Base-by-base conservation (phyloP, 2,329 filamentous ascomycete species). In the Ceratocystis colombiana region DNA sequence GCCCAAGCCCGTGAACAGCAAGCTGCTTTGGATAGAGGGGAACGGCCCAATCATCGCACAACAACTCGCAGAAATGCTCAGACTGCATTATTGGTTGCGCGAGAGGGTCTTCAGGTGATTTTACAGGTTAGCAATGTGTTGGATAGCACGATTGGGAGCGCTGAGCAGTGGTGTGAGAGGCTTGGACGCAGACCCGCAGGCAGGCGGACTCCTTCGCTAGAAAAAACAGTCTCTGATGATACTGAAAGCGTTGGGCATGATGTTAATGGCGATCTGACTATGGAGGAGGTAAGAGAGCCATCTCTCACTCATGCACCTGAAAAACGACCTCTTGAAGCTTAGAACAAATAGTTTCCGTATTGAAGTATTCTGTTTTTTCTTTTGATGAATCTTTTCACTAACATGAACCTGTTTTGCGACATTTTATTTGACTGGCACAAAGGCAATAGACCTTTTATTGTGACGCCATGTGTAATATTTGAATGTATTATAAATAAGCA, bases 51-150 rank as follows among this genome's bases (percentile, higher is more conserved):
- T 22, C 64, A 66, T 59, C 64, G 67, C 22, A 63, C 67, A 3
- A 46, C 64, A 10, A 66, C 64, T 1, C 61, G 67, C 17, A 81
- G 86, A 30, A 80, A 80, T 64, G 91, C 90, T 0, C 87, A 91
- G 70, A 82, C 88, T 50, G 91, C 95, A 66, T 78, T 97, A 12
- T 85, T 94, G 1, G 84, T 97, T 64, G 93, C 93, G 5, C 88
- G 88, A 72, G 93, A 97, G 74, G 90, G 92, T 0, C 79, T 97
- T 15, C 91, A 96, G 71, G 96, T 97, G 88, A 91, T 97, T 81
- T 83, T 85, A 0, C 91, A 96, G 74, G 90, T 99, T 62, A 94
- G 87, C 50, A 85, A 87, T 4, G 89, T 96, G 1, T 82, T 97
- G 7, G 89, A 95, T 70, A 88, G 90, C 64, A 97, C 94, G 0